Evolutionary conservation across 1,284 basidiomycete genomes (phyloP).

Genomic region (Kwoniella shivajii): DNA sequence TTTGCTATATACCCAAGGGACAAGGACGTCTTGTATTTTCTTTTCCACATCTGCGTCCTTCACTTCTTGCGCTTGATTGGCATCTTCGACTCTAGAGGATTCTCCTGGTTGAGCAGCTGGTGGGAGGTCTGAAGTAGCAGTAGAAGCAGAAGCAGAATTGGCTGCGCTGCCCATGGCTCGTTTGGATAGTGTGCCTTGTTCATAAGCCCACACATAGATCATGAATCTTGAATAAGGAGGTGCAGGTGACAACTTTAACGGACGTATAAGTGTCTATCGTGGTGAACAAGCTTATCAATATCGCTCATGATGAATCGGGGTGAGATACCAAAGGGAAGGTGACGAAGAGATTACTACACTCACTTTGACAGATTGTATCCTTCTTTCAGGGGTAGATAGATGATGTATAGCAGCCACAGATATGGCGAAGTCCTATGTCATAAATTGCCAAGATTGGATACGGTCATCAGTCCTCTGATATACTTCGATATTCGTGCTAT

Average conservation of each 20-base stretch:
- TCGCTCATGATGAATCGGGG: not conserved
- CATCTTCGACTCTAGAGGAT: not conserved
- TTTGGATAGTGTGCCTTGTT: conserved; percentile 83
- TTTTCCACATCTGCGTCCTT: conserved; percentile 3
- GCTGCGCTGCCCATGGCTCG: conserved; percentile 61
- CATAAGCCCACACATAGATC: conserved; percentile 98
- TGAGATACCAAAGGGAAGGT: conserved; percentile 13
- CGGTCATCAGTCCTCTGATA: not conserved
- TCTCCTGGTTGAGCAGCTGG: not conserved
- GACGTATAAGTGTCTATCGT: conserved; percentile 65
- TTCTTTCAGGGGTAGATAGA: conserved; percentile 73
- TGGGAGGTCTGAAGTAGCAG: not conserved
- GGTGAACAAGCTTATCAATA: conserved; percentile 4
- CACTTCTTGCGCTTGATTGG: not conserved
- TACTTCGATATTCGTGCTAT: too few relatives aligned
- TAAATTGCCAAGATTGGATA: not conserved
- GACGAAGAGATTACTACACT: conserved; percentile 19
- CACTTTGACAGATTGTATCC: conserved; percentile 73
- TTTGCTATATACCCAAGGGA: conserved; percentile 64
- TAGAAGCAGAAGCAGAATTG: not conserved
- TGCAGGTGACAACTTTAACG: conserved; percentile 60
- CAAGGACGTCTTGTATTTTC: conserved; percentile 65
- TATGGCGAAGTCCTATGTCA: conserved; percentile 80
- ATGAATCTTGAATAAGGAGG: conserved; percentile 69
- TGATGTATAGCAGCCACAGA: conserved; percentile 96